phyloP scores from a whole-genome alignment of 1,139 yeast species.

The Entelexis sorbosivorans region DNA sequence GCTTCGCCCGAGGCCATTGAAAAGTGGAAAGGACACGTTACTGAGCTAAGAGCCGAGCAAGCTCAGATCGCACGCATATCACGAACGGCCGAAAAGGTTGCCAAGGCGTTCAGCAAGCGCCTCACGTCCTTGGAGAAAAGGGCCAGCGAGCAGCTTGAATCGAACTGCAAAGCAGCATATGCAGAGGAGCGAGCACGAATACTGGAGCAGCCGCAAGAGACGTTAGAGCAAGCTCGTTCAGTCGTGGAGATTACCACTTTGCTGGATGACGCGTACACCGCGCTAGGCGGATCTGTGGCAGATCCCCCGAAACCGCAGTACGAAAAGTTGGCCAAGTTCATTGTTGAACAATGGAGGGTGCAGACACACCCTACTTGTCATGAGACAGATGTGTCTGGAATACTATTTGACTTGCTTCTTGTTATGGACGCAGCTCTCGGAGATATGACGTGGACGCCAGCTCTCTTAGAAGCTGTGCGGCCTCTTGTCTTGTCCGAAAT shows the following conservation, averaged over 20 bases:
- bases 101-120: slow-evolving; percentile 1
- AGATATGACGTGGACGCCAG: slow-evolving; percentile 2
- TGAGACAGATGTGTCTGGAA: background rate
- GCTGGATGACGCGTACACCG: slow-evolving; percentile 1
- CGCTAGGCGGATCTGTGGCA: slow-evolving; percentile 9
- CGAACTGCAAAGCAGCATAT: background rate
- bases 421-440: slow-evolving; percentile 7
- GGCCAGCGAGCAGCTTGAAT: background rate
- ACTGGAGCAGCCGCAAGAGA: background rate
- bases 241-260: background rate
- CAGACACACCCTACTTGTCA: background rate
- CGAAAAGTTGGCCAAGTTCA: slow-evolving; percentile 5
- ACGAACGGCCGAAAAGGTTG: background rate
- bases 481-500: background rate
- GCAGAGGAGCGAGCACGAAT: background rate
- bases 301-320: slow-evolving; percentile 1
- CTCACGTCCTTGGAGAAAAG: background rate
- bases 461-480: background rate
- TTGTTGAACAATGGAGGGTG: slow-evolving; percentile 3
- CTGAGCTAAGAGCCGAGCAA: background rate
- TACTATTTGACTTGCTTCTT: slow-evolving; percentile 9
- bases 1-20: background rate
- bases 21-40: slow-evolving; percentile 2
- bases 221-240: background rate
- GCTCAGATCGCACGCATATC: slow-evolving; percentile 5